Percentiles rank a stretch among this genome's conserved stretches.
These are phyloP conservation scores for Ustilago loliicola DNA, from an alignment of 1,284 basidiomycete genomes.

Conservation along the genomic window DNA sequence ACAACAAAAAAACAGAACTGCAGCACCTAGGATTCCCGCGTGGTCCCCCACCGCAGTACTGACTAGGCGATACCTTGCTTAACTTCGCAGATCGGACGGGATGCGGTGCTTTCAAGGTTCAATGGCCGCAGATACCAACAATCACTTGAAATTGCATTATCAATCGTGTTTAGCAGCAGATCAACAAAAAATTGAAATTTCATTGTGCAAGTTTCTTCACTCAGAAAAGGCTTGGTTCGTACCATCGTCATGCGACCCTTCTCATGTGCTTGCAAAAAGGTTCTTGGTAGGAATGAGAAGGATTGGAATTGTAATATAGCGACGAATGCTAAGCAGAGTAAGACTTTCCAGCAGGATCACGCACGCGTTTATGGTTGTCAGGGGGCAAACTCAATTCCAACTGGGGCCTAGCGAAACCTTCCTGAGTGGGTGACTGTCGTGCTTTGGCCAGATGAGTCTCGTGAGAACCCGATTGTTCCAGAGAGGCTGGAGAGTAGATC, in stretches of 20 bases:
- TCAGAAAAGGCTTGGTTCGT: no score
- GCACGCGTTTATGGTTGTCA: conserved; percentile 5
- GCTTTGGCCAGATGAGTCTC: not conserved
- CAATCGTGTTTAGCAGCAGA: no score
- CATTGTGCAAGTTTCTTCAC: no score
- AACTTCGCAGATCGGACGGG: conserved; percentile 85
- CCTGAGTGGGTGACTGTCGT: not conserved
- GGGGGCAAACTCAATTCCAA: not conserved
- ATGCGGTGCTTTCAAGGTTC: conserved; percentile 84
- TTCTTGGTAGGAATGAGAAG: conserved; percentile 74
- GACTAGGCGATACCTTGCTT: conserved; percentile 83
- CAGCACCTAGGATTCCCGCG: conserved; percentile 84
- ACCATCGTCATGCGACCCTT: no score
- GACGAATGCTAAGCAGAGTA: conserved; percentile 48
- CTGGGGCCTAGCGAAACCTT: not conserved
- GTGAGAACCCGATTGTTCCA: not conserved
- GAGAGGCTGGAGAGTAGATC: not conserved
- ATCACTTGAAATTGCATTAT: no score
- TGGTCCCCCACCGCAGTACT: conserved; percentile 88
- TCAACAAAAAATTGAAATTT: no score
- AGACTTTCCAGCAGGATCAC: conserved; percentile 2
- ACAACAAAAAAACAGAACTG: conserved; percentile 71
- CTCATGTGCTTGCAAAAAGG: no score
- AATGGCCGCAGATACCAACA: conserved; percentile 78
- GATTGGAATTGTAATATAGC: not conserved